Conservation (phyloP, 805 yeast species). For the Zygosaccharomyces lentus region DNA sequence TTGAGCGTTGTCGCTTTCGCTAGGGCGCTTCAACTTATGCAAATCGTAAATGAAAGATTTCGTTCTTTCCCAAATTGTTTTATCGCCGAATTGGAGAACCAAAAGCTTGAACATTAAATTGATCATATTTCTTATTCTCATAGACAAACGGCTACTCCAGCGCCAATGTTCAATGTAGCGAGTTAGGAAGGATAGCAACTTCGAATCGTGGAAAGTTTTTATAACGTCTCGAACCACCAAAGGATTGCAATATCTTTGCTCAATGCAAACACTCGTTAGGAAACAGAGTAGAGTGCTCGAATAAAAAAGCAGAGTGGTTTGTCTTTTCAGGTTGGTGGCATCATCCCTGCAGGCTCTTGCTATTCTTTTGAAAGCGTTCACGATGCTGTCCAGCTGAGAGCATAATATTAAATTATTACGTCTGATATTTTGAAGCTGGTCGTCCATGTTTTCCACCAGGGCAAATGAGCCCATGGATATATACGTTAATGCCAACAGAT, state of each 20-base stretch:
- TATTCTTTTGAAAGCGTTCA: slow-evolving; percentile 19
- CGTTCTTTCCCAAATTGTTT: slow-evolving; percentile 37
- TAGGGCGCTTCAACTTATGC: slow-evolving; percentile 34
- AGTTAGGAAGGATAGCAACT: slow-evolving; percentile 44
- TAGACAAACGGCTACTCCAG: slow-evolving; percentile 43
- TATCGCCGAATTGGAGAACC: slow-evolving; percentile 60
- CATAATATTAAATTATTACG: slow-evolving; percentile 23
- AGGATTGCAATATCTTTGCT: slow-evolving; percentile 12
- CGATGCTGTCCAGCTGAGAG: slow-evolving; percentile 13
- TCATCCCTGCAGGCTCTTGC: slow-evolving; percentile 29
- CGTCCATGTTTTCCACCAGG: slow-evolving; percentile 5
- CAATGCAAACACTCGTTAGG: slow-evolving; percentile 23
- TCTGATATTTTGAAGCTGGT: slow-evolving; percentile 21
- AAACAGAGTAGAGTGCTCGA: slow-evolving; percentile 27
- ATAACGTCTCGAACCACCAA: slow-evolving; percentile 10
- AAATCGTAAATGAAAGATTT: slow-evolving; percentile 45
- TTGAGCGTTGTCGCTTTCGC: slow-evolving; percentile 22
- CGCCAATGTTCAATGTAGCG: slow-evolving; percentile 63
- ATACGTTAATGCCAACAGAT: slow-evolving; percentile 23
- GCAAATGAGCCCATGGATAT: slow-evolving; percentile 29
- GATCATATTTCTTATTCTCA: slow-evolving; percentile 55
- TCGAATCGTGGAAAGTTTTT: slow-evolving; percentile 13
- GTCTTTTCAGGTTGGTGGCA: slow-evolving; percentile 14
- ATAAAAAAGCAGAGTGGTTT: slow-evolving; percentile 24
- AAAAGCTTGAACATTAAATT: slow-evolving; percentile 50